Base-by-base conservation (phyloP, 331 rosid species). In the Stylosanthes scabra region DNA sequence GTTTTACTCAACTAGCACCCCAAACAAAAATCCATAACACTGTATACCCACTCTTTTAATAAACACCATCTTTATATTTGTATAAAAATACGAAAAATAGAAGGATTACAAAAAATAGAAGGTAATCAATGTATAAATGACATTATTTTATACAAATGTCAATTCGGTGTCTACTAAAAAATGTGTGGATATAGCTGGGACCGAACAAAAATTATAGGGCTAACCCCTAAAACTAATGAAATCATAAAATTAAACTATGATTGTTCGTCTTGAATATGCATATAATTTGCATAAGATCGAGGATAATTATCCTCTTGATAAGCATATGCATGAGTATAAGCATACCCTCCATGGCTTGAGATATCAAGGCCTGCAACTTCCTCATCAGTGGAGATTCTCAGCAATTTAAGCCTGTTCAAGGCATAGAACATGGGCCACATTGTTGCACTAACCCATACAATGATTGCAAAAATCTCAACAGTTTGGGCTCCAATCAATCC, bases 351-450 rank as follows among this genome's bases (percentile, higher is more conserved):
- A 68, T 91, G 93, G 46, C 80, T 81, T 41, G 90, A 91, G 54
- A 91, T 80, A 41, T 89, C 97, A 61, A 87, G 90, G 5, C 91
- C 93, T 13, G 90, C 88, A 77, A 84, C 63, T 74, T 89, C 91
- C 1, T 86, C 91, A 1, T 78, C 72, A 5, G 34, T n/a, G 1
- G 84, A 82, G 68, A 91, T 89, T 77, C 93, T 87, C 15, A 87
- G 41, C 14, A 86, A 46, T 3, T 68, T 3, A 31, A 89, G 90
- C 79, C 81, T 83, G 79, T 86, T 76, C 20, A 89, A 80, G 39
- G 44, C 55, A 55, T 66, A 84, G 71, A 91, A 89, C 16, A 91
- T 66, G 12, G 88, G 84, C 8, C 90, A 96, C 96, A 91, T 87
- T 65, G 93, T 89, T 28, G 60, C 63, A 81, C 93, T 87, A 55